Percentiles rank a stretch among this genome's conserved stretches.
Conservation (phyloP, 2,329 filamentous ascomycete genomes). For the Pezicula radicicola region DNA sequence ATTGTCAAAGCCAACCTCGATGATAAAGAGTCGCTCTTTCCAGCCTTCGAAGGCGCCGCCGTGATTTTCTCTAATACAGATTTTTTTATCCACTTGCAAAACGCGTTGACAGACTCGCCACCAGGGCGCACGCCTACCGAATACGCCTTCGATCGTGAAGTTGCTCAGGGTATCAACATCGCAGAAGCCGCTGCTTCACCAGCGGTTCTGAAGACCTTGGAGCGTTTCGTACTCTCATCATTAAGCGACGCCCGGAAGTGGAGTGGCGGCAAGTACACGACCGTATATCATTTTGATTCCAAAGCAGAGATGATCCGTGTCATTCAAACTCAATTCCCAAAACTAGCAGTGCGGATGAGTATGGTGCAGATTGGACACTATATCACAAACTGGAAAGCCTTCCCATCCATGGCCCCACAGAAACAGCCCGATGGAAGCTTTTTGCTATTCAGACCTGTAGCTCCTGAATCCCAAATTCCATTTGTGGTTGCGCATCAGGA, state of each 20-base stretch:
- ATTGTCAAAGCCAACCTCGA: conserved; percentile 38
- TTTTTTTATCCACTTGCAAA: conserved; percentile 32
- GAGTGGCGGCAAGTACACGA: conserved; percentile 30
- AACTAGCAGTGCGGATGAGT: conserved; percentile 22
- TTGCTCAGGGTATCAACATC: conserved; percentile 30
- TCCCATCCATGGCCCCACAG: neutral
- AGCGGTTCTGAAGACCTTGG: conserved; percentile 30
- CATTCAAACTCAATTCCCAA: conserved; percentile 14
- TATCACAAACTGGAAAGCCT: conserved; percentile 22
- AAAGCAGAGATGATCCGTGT: conserved; percentile 26
- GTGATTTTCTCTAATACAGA: conserved; percentile 53
- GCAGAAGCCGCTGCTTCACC: conserved; percentile 30
- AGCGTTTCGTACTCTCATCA: neutral
- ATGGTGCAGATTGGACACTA: conserved; percentile 30
- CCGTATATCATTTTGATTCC: conserved; percentile 31
- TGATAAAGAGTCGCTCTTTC: conserved; percentile 33
- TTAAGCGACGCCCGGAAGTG: conserved; percentile 25
- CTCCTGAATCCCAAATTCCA: conserved; percentile 7
- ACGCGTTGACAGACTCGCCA: neutral
- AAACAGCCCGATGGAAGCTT: conserved; percentile 6
- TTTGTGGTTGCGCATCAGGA: conserved; percentile 20
- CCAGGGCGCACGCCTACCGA: neutral
- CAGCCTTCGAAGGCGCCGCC: conserved; percentile 40
- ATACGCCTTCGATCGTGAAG: conserved; percentile 41
- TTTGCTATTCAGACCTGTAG: neutral